phyloP scores from a whole-genome alignment of 2,329 filamentous ascomycete genomes.

The Fusarium papillatum region DNA sequence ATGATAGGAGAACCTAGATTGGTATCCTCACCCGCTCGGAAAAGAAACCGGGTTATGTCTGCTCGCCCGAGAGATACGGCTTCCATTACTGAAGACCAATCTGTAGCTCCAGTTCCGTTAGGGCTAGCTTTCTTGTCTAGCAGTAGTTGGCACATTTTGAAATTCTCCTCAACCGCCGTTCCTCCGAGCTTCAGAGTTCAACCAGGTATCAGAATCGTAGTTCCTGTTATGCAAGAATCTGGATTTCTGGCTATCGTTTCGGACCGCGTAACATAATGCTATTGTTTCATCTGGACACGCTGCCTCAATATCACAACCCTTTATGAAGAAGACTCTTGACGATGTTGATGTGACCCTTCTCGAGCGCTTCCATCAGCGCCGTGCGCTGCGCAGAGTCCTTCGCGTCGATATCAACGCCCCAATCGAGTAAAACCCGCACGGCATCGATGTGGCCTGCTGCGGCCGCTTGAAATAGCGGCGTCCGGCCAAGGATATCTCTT shows the following conservation, averaged over 20 bases:
- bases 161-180: background rate
- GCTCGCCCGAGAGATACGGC: fast-evolving
- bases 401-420: background rate
- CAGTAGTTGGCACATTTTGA: background rate
- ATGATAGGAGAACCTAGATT: background rate
- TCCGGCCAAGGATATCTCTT: background rate
- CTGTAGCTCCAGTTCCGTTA: background rate
- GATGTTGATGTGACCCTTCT: background rate
- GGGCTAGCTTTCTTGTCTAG: background rate
- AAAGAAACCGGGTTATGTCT: background rate
- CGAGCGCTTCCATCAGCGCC: background rate
- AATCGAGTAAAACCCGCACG: background rate
- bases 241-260: background rate
- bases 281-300: fast-evolving
- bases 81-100: background rate
- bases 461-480: background rate
- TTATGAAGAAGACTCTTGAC: background rate
- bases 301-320: background rate
- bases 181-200: background rate
- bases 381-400: background rate
- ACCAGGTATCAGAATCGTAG: background rate
- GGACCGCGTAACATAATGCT: background rate
- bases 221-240: background rate
- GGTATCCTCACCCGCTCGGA: background rate
- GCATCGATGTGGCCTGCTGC: fast-evolving